phyloP scores from a whole-genome alignment of 768 basidiomycete species.

The Trametes cinnabarina region DNA sequence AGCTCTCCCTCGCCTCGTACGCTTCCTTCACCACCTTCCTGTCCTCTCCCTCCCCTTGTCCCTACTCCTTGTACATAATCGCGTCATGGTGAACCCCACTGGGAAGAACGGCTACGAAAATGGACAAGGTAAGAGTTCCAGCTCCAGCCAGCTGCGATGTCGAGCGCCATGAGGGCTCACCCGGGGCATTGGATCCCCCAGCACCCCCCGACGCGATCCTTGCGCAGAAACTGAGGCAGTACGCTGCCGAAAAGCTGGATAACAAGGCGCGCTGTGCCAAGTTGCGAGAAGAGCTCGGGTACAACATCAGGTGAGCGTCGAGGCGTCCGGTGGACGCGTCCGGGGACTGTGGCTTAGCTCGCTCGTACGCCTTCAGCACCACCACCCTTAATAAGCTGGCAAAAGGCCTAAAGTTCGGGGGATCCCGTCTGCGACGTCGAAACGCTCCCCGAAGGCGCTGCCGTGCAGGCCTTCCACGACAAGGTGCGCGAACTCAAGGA shows the following conservation, averaged over 20 bases:
- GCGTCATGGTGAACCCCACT: background rate
- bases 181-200: background rate
- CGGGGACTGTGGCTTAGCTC: background rate
- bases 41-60: too few relatives aligned
- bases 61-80: background rate
- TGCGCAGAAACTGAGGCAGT: background rate
- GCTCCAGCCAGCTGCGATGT: background rate
- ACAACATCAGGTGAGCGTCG: background rate
- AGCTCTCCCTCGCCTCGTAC: background rate
- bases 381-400: background rate
- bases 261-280: too few relatives aligned
- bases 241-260: too few relatives aligned
- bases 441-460: background rate
- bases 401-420: background rate
- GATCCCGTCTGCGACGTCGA: background rate
- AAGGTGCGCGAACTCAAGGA: background rate
- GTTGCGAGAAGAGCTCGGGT: background rate
- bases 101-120: background rate
- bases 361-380: background rate
- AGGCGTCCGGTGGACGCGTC: background rate
- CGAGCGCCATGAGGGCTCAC: background rate
- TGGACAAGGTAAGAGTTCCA: background rate
- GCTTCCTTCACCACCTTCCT: background rate
- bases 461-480: background rate
- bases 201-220: background rate